Conservation (phyloP, 495 filamentous ascomycete genomes). For the Penicillium desertorum region DNA sequence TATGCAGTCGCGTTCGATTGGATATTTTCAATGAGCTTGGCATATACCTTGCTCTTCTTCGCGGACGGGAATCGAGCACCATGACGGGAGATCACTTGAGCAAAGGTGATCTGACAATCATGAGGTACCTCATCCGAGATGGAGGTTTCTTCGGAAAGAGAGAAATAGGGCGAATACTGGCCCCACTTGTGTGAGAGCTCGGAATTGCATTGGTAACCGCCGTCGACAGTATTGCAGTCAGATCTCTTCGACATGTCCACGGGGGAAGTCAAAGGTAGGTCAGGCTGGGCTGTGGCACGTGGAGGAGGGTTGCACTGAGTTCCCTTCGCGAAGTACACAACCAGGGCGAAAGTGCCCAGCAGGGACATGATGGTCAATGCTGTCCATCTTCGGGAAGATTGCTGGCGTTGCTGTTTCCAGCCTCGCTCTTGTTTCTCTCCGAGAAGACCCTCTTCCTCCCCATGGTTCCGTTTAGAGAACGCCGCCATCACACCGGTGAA, state of each 20-base stretch:
- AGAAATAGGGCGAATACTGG: slow-evolving; percentile 82
- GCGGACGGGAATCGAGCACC: slow-evolving; percentile 78
- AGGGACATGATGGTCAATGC: neutral
- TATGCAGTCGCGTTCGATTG: slow-evolving; percentile 57
- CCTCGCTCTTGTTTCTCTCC: neutral
- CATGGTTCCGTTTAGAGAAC: neutral
- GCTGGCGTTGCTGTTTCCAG: neutral
- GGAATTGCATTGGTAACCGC: slow-evolving; percentile 63
- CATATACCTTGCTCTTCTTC: slow-evolving; percentile 59
- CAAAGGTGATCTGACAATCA: slow-evolving; percentile 71
- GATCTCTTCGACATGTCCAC: neutral
- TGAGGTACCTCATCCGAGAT: slow-evolving; percentile 57
- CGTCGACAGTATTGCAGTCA: slow-evolving; percentile 57
- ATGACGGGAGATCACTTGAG: slow-evolving; percentile 75
- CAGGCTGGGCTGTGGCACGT: slow-evolving; percentile 1
- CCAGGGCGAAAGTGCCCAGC: slow-evolving; percentile 5
- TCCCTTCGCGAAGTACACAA: slow-evolving; percentile 1
- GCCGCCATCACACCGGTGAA: neutral
- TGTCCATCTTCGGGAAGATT: neutral
- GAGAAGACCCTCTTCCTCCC: slow-evolving; percentile 5
- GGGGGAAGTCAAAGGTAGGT: neutral
- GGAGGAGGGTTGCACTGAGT: neutral
- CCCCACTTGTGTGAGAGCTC: slow-evolving; percentile 73
- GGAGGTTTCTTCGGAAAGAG: slow-evolving; percentile 56
- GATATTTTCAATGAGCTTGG: slow-evolving; percentile 56